These are phyloP conservation scores for Parachaetomium inaequale DNA, from an alignment of 495 filamentous ascomycete genomes.

Conservation along the genomic window DNA sequence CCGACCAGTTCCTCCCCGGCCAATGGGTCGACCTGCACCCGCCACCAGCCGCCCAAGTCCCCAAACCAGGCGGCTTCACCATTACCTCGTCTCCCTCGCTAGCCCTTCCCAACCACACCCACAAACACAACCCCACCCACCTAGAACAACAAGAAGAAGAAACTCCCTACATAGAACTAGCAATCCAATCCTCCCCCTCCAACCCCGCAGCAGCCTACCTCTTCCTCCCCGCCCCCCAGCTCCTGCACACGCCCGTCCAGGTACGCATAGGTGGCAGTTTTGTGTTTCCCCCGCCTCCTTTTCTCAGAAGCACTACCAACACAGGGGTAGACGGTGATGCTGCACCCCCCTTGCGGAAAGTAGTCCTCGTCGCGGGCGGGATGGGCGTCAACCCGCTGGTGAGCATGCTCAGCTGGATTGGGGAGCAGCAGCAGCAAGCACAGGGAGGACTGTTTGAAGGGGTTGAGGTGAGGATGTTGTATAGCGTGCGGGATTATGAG, in stretches of 20 bases:
- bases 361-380: constrained; percentile 75
- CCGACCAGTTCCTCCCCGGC: constrained; percentile 67
- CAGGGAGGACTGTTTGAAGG: not conserved
- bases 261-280: constrained; percentile 80
- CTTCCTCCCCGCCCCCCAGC: constrained; percentile 44
- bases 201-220: constrained; percentile 65
- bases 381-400: constrained; percentile 74
- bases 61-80: constrained; percentile 77
- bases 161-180: constrained; percentile 26
- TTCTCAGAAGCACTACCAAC: constrained; percentile 27
- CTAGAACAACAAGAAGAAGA: not conserved
- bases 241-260: constrained; percentile 54
- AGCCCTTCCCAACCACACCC: constrained; percentile 26
- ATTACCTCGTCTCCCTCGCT: constrained; percentile 70
- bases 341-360: constrained; percentile 44
- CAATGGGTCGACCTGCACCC: constrained; percentile 90
- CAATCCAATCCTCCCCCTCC: constrained; percentile 27
- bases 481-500: constrained; percentile 44
- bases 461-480: constrained; percentile 30
- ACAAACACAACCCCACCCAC: not conserved
- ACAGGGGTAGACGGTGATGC: too few species aligned
- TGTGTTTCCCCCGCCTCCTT: constrained; percentile 69
- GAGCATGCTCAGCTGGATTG: constrained; percentile 43
- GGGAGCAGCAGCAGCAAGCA: constrained; percentile 16
- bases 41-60: constrained; percentile 59